Conservation (phyloP, 2,329 filamentous ascomycete species). For the Cladobotryum protrusum region DNA sequence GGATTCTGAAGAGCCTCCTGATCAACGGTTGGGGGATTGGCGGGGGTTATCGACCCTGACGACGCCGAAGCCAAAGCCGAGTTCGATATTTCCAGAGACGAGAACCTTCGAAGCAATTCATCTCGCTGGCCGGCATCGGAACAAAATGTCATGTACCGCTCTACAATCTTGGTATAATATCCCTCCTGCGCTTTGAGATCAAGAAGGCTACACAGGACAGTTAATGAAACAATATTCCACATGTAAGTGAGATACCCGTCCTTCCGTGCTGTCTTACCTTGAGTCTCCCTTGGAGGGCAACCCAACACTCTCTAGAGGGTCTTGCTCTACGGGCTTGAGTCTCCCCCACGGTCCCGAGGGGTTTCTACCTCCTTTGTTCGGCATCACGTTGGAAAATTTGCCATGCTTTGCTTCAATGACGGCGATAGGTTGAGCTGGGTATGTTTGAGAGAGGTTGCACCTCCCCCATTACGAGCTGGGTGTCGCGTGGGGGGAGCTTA, state of each 20-base stretch:
- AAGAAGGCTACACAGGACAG: slow-evolving; percentile 49
- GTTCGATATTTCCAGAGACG: slow-evolving; percentile 44
- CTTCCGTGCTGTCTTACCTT: slow-evolving; percentile 46
- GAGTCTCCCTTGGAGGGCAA: slow-evolving; percentile 88
- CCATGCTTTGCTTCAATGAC: neutral
- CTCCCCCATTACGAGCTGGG: no score
- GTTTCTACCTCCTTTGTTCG: slow-evolving; percentile 24
- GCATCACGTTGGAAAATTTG: slow-evolving; percentile 16
- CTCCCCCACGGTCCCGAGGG: slow-evolving; percentile 58
- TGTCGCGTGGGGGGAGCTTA: no score
- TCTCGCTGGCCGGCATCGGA: slow-evolving; percentile 64
- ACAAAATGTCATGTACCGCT: slow-evolving; percentile 86
- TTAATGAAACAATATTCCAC: neutral
- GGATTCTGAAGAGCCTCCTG: slow-evolving; percentile 16
- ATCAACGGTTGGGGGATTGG: neutral
- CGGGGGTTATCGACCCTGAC: neutral
- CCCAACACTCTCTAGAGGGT: slow-evolving; percentile 75
- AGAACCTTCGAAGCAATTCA: slow-evolving; percentile 69
- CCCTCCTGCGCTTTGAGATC: slow-evolving; percentile 73
- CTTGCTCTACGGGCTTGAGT: slow-evolving; percentile 66
- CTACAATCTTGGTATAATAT: slow-evolving; percentile 82
- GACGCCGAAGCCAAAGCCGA: neutral
- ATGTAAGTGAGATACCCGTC: no score
- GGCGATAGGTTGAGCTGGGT: no score
- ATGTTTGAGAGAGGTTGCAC: no score